A percentile compares a stretch with the other conserved stretches of the same genome.
These are phyloP conservation scores for Zopfochytrium polystomum DNA, from an alignment of 371 early-diverging fungal genomes.

Conservation along the genomic window DNA sequence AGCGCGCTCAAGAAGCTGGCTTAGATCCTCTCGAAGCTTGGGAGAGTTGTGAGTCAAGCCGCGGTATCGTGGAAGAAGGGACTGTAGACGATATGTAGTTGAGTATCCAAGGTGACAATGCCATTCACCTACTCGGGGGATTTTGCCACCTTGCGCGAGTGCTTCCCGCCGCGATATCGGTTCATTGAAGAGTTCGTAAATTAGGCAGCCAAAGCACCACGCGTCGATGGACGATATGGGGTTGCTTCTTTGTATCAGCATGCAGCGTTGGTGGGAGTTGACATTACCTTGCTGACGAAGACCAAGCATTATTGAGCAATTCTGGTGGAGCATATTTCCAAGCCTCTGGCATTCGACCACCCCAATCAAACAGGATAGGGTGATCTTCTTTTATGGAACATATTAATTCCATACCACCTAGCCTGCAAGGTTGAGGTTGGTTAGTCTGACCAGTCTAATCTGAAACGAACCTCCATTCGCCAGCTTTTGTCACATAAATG, in stretches of 20 bases:
- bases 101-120: background rate
- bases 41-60: slow-evolving; percentile 45
- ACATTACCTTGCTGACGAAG: slow-evolving; percentile 56
- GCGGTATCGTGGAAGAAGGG: slow-evolving; percentile 19
- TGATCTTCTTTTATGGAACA: slow-evolving; percentile 70
- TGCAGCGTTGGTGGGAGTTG: background rate
- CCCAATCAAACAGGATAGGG: slow-evolving; percentile 65
- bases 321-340: slow-evolving; percentile 73
- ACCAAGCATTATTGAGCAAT: slow-evolving; percentile 65
- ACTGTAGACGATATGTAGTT: background rate
- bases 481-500: slow-evolving; percentile 80
- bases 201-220: slow-evolving; percentile 74
- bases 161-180: slow-evolving; percentile 61
- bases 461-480: slow-evolving; percentile 77
- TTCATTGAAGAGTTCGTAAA: slow-evolving; percentile 78
- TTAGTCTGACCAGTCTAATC: background rate
- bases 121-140: slow-evolving; percentile 64
- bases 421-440: slow-evolving; percentile 17
- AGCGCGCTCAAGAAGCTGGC: slow-evolving; percentile 66
- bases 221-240: slow-evolving; percentile 61
- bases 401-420: slow-evolving; percentile 83
- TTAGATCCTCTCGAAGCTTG: slow-evolving; percentile 60
- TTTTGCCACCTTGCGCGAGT: slow-evolving; percentile 53
- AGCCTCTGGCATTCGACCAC: slow-evolving; percentile 63
- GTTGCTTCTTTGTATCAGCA: too few relatives aligned